Base-by-base conservation (phyloP, 2,329 filamentous ascomycete genomes). In the Paecilomyces sp. region DNA sequence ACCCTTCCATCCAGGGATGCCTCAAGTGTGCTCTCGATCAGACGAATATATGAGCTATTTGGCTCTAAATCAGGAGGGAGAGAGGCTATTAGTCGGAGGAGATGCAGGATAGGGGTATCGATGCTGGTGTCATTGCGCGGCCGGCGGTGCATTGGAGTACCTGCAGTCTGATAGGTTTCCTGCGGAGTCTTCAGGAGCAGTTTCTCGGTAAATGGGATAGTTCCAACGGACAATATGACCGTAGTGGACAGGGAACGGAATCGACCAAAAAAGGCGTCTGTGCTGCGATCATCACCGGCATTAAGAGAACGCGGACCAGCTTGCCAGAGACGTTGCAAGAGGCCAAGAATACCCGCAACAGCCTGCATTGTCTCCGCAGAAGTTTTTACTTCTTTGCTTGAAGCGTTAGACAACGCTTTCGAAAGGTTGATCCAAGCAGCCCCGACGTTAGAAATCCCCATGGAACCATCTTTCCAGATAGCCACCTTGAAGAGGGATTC, bases 381-480 rank as follows among this genome's bases (percentile, higher is more conserved):
- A 6, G 92, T 87, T 67, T 93, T 96, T 66, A 99, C 88, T 74
- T 99, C 94, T 74, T 96, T 96, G 63, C 84, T 89, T 18, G 82
- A 82, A 1, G 83, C 80, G 56, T 85, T 80, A 8, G 83, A 81
- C n/a, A 93, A 69, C 15, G 78, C 76, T 59, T 85, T 84, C 57
- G 82, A 77, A 56, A 91, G 86, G 57, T 82, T 83, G 58, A 77
- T 81, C 73, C 85, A 83, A 3, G 91, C 74, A 22, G 87, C 78
- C 9, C 86, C 81, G 8, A 88, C 77, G 47, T 71, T 65, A 3
- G 74, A 75, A 13, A 67, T 64, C 24, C 66, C 60, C 2, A 81
- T 74, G 34, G 73, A 67, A 33, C 79, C 75, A 11, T 75, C 70
- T 60, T 71, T 74, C 78, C 81, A 85, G 15, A 81, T 73, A 1